A percentile compares a stretch with the other conserved stretches of the same genome.
phyloP scores from a whole-genome alignment of 2,329 filamentous ascomycete genomes.

The Leptodontidium sp. region DNA sequence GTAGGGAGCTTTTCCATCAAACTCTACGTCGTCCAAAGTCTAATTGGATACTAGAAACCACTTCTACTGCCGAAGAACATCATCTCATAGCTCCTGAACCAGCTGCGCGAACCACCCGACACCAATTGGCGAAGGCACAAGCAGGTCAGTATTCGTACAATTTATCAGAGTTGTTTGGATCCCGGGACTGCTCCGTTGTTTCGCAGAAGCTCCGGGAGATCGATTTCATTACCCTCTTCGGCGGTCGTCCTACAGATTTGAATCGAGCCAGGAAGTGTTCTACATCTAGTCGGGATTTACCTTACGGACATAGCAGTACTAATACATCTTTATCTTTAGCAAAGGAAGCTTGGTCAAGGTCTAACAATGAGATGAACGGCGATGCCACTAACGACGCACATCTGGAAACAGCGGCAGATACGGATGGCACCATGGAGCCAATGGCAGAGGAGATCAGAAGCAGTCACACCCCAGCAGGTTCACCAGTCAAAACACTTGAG shows the following conservation, averaged over 20 bases:
- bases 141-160: constrained; percentile 44
- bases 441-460: constrained; percentile 3
- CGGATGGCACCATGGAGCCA: background rate
- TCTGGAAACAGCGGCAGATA: constrained; percentile 3
- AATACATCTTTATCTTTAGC: constrained; percentile 39
- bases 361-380: constrained; percentile 7
- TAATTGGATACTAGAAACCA: constrained; percentile 29
- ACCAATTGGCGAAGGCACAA: constrained; percentile 42
- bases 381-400: background rate
- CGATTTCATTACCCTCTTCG: constrained; percentile 33
- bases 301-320: constrained; percentile 30
- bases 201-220: constrained; percentile 29
- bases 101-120: constrained; percentile 39
- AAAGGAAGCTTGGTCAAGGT: constrained; percentile 34
- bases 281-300: constrained; percentile 18
- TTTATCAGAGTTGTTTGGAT: constrained; percentile 30
- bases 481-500: constrained; percentile 40
- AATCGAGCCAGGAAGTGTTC: constrained; percentile 23
- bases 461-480: constrained; percentile 24
- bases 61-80: constrained; percentile 16
- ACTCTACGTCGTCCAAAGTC: constrained; percentile 13
- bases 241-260: constrained; percentile 31
- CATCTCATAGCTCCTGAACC: constrained; percentile 21
- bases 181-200: constrained; percentile 23
- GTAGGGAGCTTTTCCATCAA: constrained; percentile 29